Percentiles rank a stretch among this genome's conserved stretches.
These are phyloP conservation scores for Henckelia pumila DNA, from an alignment of 257 asterid genomes.

Conservation along the genomic window DNA sequence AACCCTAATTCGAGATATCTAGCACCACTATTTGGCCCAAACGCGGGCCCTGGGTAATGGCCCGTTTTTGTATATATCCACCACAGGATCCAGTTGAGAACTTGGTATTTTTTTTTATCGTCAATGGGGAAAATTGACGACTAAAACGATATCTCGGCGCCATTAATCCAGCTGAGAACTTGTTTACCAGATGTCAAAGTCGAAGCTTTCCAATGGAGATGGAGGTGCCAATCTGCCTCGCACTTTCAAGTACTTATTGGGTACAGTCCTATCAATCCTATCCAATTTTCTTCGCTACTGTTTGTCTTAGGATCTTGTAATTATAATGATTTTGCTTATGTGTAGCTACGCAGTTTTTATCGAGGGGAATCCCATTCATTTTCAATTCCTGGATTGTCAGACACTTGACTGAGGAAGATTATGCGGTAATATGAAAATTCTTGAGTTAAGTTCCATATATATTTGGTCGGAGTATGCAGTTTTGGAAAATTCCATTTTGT, in stretches of 20 bases:
- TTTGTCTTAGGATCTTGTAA: not conserved
- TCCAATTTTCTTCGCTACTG: not conserved
- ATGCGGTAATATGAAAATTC: conserved; percentile 59
- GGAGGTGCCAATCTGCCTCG: conserved; percentile 58
- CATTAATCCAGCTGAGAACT: conserved; percentile 22
- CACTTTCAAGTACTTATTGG: conserved; percentile 76
- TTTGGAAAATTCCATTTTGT: not conserved
- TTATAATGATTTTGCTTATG: conserved; percentile 16
- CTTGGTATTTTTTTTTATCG: conserved; percentile 24
- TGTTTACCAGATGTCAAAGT: not conserved
- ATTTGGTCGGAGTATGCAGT: too few species aligned
- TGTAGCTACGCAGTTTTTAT: conserved; percentile 86
- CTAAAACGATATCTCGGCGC: conserved; percentile 91
- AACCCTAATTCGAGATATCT: too few species aligned
- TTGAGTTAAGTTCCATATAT: not conserved
- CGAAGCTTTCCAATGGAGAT: conserved; percentile 28
- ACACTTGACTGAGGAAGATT: conserved; percentile 71
- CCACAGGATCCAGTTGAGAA: not conserved
- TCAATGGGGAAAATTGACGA: conserved; percentile 53
- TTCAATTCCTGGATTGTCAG: conserved; percentile 94
- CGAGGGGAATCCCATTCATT: conserved; percentile 91
- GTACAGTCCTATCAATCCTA: conserved; percentile 33
- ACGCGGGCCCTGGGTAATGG: not conserved
- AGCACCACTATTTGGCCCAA: too few species aligned
- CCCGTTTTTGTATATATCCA: not conserved